A percentile compares a stretch with the other conserved stretches of the same genome.
These are phyloP conservation scores for Juglanconis juglandina DNA, from an alignment of 2,329 filamentous ascomycete genomes.

Conservation along the genomic window DNA sequence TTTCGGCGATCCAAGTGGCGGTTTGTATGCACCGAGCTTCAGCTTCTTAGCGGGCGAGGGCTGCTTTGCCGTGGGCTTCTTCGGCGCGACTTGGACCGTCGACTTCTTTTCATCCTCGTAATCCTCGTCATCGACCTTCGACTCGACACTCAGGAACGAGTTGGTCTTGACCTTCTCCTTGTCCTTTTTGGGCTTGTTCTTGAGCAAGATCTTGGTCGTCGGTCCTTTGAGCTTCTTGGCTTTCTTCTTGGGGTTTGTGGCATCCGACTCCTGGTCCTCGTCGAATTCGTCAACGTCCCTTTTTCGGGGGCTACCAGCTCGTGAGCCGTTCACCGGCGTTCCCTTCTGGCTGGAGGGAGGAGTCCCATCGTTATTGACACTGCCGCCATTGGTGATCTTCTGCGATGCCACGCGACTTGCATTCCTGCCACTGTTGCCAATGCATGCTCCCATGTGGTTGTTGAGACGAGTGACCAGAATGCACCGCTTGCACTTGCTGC, in stretches of 20 bases:
- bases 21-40: conserved; percentile 41
- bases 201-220: conserved; percentile 54
- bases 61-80: conserved; percentile 40
- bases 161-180: conserved; percentile 49
- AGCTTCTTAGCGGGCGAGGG: conserved; percentile 44
- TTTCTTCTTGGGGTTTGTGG: conserved; percentile 54
- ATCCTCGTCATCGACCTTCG: conserved; percentile 36
- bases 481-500: conserved; percentile 65
- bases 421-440: conserved; percentile 62
- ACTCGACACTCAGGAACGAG: conserved; percentile 49
- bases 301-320: conserved; percentile 54
- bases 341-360: conserved; percentile 62
- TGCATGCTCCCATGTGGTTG: conserved; percentile 67
- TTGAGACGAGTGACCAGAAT: conserved; percentile 63
- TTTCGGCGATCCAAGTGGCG: conserved; percentile 45
- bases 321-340: conserved; percentile 54
- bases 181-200: conserved; percentile 56
- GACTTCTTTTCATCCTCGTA: conserved; percentile 34
- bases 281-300: conserved; percentile 55
- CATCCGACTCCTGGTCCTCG: conserved; percentile 49
- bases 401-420: conserved; percentile 60
- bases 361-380: conserved; percentile 52
- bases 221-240: conserved; percentile 47
- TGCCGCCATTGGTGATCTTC: conserved; percentile 57
- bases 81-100: conserved; percentile 38